Conservation (phyloP, 2,329 filamentous ascomycete species). For the Cylindrodendrum hubeiense region DNA sequence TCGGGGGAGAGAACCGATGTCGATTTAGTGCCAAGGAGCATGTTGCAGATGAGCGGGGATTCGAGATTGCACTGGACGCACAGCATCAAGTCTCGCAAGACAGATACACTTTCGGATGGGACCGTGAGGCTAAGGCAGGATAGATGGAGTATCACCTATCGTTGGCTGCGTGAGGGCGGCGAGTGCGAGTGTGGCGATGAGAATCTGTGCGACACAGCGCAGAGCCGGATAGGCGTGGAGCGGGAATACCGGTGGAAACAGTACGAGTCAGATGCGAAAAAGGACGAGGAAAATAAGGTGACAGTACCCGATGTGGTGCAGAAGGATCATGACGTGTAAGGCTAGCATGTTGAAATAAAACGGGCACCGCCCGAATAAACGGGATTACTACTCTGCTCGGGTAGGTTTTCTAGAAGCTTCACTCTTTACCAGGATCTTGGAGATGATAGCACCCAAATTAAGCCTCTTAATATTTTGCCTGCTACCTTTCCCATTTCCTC, state of each 20-base stretch:
- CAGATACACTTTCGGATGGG: slow-evolving; percentile 60
- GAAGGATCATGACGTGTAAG: neutral
- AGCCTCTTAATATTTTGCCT: too few relatives aligned
- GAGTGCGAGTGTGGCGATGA: slow-evolving; percentile 64
- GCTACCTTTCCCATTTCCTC: too few relatives aligned
- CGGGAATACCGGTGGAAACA: slow-evolving; percentile 64
- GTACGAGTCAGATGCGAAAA: slow-evolving; percentile 41
- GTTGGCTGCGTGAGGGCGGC: slow-evolving; percentile 61
- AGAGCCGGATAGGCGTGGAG: slow-evolving; percentile 58
- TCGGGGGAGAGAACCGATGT: slow-evolving; percentile 53
- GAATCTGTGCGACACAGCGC: slow-evolving; percentile 64
- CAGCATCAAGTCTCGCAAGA: slow-evolving; percentile 66
- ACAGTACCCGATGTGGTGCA: neutral
- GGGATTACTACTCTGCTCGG: too few relatives aligned
- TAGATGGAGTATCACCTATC: slow-evolving; percentile 68
- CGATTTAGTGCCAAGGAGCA: slow-evolving; percentile 61
- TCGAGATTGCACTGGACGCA: slow-evolving; percentile 68
- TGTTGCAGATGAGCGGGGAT: slow-evolving; percentile 65
- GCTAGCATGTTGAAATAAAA: too few relatives aligned
- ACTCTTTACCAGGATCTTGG: too few relatives aligned
- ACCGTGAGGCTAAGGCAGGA: slow-evolving; percentile 56
- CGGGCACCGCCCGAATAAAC: too few relatives aligned
- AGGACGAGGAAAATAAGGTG: neutral
- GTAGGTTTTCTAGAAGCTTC: too few relatives aligned
- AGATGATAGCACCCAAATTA: too few relatives aligned